phyloP scores from a whole-genome alignment of 2,329 filamentous ascomycete species.

The Fusarium sp. region DNA sequence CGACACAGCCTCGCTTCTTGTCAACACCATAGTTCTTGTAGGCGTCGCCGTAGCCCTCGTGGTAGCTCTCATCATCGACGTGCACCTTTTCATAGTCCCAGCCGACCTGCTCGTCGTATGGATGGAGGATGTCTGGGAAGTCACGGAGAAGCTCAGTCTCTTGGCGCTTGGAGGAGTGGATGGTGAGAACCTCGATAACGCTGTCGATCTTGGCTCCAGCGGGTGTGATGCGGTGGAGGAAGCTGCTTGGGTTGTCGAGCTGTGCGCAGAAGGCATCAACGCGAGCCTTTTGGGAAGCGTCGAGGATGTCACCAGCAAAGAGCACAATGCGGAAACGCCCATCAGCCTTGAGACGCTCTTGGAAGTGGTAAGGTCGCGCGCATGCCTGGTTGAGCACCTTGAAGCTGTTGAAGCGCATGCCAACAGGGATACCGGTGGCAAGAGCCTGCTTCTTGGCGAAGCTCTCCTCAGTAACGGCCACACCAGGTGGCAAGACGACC shows the following conservation, averaged over 20 bases:
- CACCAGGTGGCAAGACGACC: background rate
- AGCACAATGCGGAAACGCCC: constrained; percentile 70
- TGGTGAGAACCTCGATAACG: constrained; percentile 69
- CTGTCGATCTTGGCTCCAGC: constrained; percentile 24
- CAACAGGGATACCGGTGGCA: constrained; percentile 57
- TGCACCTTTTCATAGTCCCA: constrained; percentile 70
- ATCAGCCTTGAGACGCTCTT: constrained; percentile 61
- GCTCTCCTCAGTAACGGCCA: background rate
- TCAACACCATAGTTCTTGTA: constrained; percentile 72
- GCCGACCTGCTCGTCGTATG: constrained; percentile 59
- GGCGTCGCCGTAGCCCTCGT: constrained; percentile 62
- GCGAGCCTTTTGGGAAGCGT: constrained; percentile 50
- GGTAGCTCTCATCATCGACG: constrained; percentile 65
- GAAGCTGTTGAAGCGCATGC: constrained; percentile 69
- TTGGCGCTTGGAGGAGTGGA: constrained; percentile 66
- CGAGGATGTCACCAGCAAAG: constrained; percentile 69
- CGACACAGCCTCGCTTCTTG: constrained; percentile 64
- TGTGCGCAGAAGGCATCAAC: constrained; percentile 41
- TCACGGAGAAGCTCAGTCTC: constrained; percentile 58
- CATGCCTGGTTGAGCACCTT: constrained; percentile 70
- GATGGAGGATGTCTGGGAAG: constrained; percentile 58
- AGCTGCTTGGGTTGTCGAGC: constrained; percentile 48
- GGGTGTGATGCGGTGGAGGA: constrained; percentile 55
- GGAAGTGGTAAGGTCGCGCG: constrained; percentile 68
- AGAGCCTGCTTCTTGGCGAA: constrained; percentile 23